Base-by-base conservation (phyloP, 495 filamentous ascomycete genomes). In the Penicillium waksmanii region DNA sequence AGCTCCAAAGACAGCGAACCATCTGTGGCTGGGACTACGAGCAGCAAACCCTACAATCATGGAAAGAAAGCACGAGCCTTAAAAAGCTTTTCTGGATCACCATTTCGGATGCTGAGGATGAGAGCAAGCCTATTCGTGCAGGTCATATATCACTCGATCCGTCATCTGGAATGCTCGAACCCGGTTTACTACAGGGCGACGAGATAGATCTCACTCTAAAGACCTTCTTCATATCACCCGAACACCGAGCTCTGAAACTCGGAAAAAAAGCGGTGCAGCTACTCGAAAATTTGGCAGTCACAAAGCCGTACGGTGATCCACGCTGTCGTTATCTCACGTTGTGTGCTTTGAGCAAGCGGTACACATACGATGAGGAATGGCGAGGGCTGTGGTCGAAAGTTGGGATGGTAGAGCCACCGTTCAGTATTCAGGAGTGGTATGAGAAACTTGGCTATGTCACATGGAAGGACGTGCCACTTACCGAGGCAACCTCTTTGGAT, bases 341-440 rank as follows among this genome's bases (percentile, higher is more conserved):
- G 10, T 68, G 58, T 25, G 58, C 61, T 9, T 18, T 70, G 31
- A 71, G 66, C 46, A 73, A 73, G 43, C 50, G 55, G 42, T 63
- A 73, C 49, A 35, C 68, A 3, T 68, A 73, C 25, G 65, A 70
- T 12, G 63, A 68, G 27, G 52, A 66, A 11, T 66, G 66, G 51
- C 51, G 51, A 5, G 56, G 62, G 5, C 13, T 71, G 13, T 66
- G 62, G 64, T 48, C 19, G 38, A 58, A 34, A 15, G 17, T 57
- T 4, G 66, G 63, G 4, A 5, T 51, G 51, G 31, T 31, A 13
- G 15, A 49, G 33, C 60, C 68, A 4, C 27, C 46, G 10, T 66
- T 71, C 15, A 71, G 68, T 51, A 63, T 63, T 33, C 57, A 73
- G 55, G 65, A 68, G 35, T 73, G 70, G 70, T 73, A 73, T 44